These are phyloP conservation scores for Dillenia turbinata DNA, from an alignment of 164 flowering plant genomes.

Conservation along the genomic window DNA sequence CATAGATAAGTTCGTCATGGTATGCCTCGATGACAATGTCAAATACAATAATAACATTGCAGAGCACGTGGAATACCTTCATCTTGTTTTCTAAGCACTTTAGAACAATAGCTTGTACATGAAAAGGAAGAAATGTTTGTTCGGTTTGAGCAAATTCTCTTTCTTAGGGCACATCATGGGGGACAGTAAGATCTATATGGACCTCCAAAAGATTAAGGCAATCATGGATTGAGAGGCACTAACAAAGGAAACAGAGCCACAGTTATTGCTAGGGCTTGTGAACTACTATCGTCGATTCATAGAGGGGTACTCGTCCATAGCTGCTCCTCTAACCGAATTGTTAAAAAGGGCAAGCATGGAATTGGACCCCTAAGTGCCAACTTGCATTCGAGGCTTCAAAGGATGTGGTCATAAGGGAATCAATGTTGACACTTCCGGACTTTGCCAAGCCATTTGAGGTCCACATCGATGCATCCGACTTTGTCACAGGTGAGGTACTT, in stretches of 20 bases:
- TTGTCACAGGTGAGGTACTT: slow-evolving; percentile 4
- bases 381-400: background rate
- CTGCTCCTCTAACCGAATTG: background rate
- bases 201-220: no score
- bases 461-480: slow-evolving; percentile 6
- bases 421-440: slow-evolving; percentile 1
- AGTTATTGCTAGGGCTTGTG: slow-evolving; percentile 4
- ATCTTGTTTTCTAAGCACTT: no score
- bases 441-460: slow-evolving; percentile 8
- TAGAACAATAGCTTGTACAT: no score
- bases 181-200: no score
- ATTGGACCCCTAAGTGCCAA: background rate
- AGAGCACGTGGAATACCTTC: background rate
- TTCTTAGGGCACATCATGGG: no score
- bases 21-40: no score
- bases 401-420: background rate
- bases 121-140: no score
- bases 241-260: background rate
- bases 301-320: background rate
- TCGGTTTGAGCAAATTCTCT: no score
- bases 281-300: slow-evolving; percentile 15
- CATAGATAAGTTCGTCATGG: no score
- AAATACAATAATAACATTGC: no score
- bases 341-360: slow-evolving; percentile 8
- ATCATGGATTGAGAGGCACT: slow-evolving; percentile 5